A percentile compares a stretch with the other conserved stretches of the same genome.
phyloP scores from a whole-genome alignment of 2,329 filamentous ascomycete species.

The Aschersonia sp. region DNA sequence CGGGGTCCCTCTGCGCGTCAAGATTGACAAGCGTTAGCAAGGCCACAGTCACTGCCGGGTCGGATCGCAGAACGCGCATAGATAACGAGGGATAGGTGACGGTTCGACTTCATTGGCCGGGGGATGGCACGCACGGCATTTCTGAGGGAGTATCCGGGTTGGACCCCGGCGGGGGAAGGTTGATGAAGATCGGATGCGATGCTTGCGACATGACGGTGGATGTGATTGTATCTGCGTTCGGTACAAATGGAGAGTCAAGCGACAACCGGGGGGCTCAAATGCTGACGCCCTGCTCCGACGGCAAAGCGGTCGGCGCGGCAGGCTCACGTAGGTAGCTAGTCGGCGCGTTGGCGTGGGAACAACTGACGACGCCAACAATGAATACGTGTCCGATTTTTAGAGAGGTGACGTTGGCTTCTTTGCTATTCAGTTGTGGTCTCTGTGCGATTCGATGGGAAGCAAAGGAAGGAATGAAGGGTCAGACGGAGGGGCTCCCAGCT shows the following conservation, averaged over 20 bases:
- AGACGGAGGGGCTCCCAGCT: not conserved
- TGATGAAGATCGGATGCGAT: constrained; percentile 56
- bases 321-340: no score
- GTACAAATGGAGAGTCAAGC: no score
- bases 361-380: not conserved
- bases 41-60: not conserved
- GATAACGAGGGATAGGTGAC: no score
- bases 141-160: constrained; percentile 80
- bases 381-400: not conserved
- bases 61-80: no score
- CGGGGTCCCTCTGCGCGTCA: constrained; percentile 49
- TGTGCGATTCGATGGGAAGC: no score
- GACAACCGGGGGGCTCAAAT: not conserved
- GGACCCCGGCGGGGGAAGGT: constrained; percentile 68
- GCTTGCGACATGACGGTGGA: constrained; percentile 21
- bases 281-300: not conserved
- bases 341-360: not conserved
- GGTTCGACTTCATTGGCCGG: not conserved
- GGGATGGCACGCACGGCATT: constrained; percentile 53
- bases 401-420: not conserved
- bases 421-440: no score
- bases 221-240: no score
- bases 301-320: not conserved
- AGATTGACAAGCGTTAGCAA: constrained; percentile 5
- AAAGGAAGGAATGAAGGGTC: no score